Evolutionary conservation across 2,329 filamentous ascomycete genomes (phyloP), one percentile per base, ranked within the genome.

Genomic region (Xylariaceae sp.): DNA sequence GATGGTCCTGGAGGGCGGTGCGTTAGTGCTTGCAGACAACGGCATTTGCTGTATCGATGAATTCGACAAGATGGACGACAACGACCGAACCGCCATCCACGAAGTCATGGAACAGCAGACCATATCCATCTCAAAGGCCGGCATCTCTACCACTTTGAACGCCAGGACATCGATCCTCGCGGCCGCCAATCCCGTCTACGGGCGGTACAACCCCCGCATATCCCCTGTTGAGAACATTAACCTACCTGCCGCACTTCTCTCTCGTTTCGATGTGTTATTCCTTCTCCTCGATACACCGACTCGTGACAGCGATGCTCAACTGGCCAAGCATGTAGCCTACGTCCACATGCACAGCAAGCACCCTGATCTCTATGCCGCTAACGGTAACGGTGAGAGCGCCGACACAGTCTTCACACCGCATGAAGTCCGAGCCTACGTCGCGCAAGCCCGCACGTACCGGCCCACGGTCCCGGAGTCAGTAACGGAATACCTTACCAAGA

Each of bases 221-320:
- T 96, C 92, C 1, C 94, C 94, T 0, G 91, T 99, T 22, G 94
- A 99, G 70, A 99, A 99, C 71, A 99, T 99, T 73, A 99, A 99
- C 71, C 84, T 99, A 38, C 94, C 94, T n/a, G 94, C 94, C 15
- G 94, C 94, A 17, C 82, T 99, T 17, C 82, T 99, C 47, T 96
- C 92, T 52, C 89, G 94, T 81, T 99, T 99, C 71, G 94, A 99
- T 68, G 81, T 99, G 59, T 82, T 99, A 59, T 99, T 97, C 78
- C 78, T 99, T 42, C 91, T 99, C 62, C 86, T 99, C 51, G 94
- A 99, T 74, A 96, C 90, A 35, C 92, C 94, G 2, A 86, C 85
- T 15, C 87, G 90, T 56, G 94, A 99, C 59, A 80, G 82, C 0
- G 94, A 99, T 64, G 90, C 95, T 65, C 89, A 96, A 70, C 82